These are phyloP conservation scores for Pachysandra terminalis DNA, from an alignment of 164 flowering plant species.

Conservation along the genomic window DNA sequence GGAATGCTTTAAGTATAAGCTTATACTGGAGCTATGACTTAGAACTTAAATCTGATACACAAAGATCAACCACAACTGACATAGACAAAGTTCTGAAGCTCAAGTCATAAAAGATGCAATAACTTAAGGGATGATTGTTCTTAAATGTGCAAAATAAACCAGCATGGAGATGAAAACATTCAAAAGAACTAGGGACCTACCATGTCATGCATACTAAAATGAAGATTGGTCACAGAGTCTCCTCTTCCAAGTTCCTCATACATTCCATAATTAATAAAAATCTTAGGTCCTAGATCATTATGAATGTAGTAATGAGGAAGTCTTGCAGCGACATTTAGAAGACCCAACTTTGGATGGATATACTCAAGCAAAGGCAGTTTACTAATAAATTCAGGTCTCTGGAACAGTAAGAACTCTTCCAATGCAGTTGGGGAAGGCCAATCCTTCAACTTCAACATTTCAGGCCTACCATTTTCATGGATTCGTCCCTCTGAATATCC, in stretches of 20 bases:
- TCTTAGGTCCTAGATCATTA: conserved; percentile 83
- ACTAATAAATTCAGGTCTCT: conserved; percentile 83
- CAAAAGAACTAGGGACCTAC: conserved; percentile 36
- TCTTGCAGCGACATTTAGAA: conserved; percentile 90
- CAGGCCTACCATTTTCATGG: conserved; percentile 59
- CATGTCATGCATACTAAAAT: conserved; percentile 77
- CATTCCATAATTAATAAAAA: conserved; percentile 72
- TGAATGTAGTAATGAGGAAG: conserved; percentile 86
- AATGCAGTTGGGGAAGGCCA: conserved; percentile 88
- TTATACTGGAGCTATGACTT: not conserved
- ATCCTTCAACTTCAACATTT: conserved; percentile 79
- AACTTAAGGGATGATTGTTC: not conserved
- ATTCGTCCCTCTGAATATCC: conserved; percentile 79
- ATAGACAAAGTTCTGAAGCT: not conserved
- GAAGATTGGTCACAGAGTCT: conserved; percentile 73
- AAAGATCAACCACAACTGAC: not conserved
- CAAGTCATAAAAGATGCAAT: not conserved
- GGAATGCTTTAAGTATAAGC: not conserved
- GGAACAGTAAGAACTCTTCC: conserved; percentile 84
- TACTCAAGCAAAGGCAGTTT: conserved; percentile 85
- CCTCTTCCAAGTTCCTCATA: conserved; percentile 69
- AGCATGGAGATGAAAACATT: conserved; percentile 2
- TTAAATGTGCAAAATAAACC: not conserved
- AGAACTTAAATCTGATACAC: not conserved
- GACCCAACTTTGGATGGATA: conserved; percentile 93